Base-by-base conservation (phyloP, 148 eudicot genomes). In the Vaccinium darrowii region DNA sequence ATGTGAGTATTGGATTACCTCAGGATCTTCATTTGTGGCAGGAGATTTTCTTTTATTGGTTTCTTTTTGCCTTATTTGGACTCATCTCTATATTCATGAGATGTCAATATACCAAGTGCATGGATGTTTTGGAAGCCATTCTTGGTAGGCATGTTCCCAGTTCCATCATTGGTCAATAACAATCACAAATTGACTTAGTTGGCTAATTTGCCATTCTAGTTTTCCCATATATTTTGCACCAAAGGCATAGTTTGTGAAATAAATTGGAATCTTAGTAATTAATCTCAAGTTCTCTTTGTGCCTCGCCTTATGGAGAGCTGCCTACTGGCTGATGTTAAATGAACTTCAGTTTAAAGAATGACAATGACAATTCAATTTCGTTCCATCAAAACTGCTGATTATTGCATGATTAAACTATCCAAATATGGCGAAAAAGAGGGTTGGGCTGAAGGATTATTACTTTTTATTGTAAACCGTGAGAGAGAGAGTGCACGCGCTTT, bases 1-100 rank as follows among this genome's bases (percentile, higher is more conserved):
- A 91, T 89, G 98, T 96, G 89, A 91, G 93, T 92, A 81, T 73
- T 51, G 54, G 79, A 65, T 71, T 72, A 33, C 8, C 77, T 73
- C 81, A 23, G 8, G 75, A n/a, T 78, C 8, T 83, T 53, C 47
- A 51, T 76, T 76, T 77, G 58, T 47, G 10, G 23, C 12, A 69
- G 27, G 33, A 47, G 21, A 47, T 76, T 50, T 77, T 21, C 58
- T 21, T 21, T 77, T 4, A n/a, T 21, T 50, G 57, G 57, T 77
- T 50, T 47, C 18, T 76, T 50, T 19, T 50, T 1, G n/a, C 9
- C 25, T 77, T 77, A 10, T 50, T 77, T 77, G 58, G n/a, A 50
- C 19, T 51, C 58, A 13, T 77, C 60, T 77, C 39, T 73, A 5
- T 25, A 14, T 72, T 33, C 14, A 72, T 72, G 47, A 72, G 10